These are phyloP conservation scores for Panicum hallii DNA, from an alignment of 202 grass and related monocot genomes.

Conservation along the genomic window DNA sequence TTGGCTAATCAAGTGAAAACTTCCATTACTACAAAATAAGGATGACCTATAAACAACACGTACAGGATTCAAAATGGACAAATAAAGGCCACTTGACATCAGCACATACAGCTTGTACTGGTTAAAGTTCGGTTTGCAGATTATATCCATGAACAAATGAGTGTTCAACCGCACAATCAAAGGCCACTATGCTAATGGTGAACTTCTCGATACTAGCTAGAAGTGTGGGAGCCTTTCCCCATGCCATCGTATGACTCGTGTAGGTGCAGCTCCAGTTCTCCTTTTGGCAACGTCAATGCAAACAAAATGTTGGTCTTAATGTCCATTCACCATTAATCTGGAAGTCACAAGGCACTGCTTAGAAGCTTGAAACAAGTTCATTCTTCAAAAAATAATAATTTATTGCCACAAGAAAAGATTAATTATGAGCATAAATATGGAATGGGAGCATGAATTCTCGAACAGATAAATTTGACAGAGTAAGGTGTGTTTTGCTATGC, in stretches of 20 bases:
- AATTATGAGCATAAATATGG: background rate
- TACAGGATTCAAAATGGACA: background rate
- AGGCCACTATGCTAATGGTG: background rate
- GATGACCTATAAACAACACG: background rate
- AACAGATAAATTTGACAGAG: background rate
- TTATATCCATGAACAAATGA: background rate
- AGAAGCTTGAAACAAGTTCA: constrained; percentile 1
- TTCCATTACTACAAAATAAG: background rate
- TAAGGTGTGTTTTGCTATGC: background rate
- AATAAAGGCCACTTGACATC: constrained; percentile 2
- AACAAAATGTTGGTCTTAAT: background rate
- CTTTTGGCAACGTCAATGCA: background rate
- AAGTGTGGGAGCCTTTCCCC: background rate
- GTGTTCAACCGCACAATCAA: background rate
- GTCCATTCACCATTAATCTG: constrained; percentile 21
- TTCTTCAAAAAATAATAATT: background rate
- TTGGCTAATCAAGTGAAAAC: background rate
- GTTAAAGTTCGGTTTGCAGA: background rate
- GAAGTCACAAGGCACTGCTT: background rate
- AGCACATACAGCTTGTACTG: background rate
- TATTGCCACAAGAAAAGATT: background rate
- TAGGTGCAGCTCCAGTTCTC: background rate
- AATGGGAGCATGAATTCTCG: background rate
- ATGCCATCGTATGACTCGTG: background rate
- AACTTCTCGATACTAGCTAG: background rate